These are phyloP conservation scores for Mycena belliarum DNA, from an alignment of 768 basidiomycete species.

Conservation along the genomic window DNA sequence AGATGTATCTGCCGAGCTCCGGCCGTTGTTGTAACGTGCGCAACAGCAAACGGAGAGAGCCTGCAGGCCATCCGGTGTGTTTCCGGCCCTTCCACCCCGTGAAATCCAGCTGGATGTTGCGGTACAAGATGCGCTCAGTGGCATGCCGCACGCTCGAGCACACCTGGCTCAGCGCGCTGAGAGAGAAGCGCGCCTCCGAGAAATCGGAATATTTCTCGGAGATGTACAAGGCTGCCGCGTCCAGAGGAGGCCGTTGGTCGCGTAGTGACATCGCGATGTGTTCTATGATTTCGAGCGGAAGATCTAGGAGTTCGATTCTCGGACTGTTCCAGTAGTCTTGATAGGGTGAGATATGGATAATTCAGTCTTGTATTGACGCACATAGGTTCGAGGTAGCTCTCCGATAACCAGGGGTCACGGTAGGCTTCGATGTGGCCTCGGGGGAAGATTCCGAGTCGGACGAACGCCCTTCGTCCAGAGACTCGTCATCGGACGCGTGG, in stretches of 20 bases:
- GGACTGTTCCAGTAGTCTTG: conserved; percentile 18
- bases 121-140: conserved; percentile 30
- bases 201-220: conserved; percentile 31
- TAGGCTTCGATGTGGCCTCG: neutral
- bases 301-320: conserved; percentile 27
- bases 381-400: neutral
- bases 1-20: conserved; percentile 25
- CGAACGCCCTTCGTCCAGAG: conserved; percentile 3
- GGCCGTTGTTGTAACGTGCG: conserved; percentile 29
- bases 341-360: no score
- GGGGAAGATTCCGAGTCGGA: conserved; percentile 12
- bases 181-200: conserved; percentile 25
- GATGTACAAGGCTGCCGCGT: conserved; percentile 29
- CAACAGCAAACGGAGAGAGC: conserved; percentile 28
- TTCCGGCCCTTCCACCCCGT: conserved; percentile 34
- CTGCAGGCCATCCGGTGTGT: conserved; percentile 30
- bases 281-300: conserved; percentile 31
- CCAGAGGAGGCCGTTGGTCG: conserved; percentile 15
- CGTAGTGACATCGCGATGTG: conserved; percentile 27
- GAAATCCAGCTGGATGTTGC: conserved; percentile 31
- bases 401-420: neutral
- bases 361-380: neutral
- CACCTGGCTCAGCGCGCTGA: conserved; percentile 27
- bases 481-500: neutral
- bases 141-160: conserved; percentile 24